Evolutionary conservation across 331 rosid genomes (phyloP), one percentile per base, ranked within the genome.

Genomic region (Prunus yedoensis): DNA sequence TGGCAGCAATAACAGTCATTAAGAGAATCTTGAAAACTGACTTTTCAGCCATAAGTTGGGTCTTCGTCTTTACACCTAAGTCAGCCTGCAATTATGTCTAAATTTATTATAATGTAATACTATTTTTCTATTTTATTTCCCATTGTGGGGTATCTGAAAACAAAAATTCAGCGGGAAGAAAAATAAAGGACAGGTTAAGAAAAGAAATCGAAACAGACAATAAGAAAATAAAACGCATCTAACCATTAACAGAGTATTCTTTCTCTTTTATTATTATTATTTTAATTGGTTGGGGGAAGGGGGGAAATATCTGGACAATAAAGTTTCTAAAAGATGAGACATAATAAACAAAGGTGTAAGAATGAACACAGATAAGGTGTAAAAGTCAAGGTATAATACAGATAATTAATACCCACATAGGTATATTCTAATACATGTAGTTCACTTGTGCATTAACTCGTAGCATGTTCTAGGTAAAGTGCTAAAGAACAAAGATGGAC

Each of bases 31-130:
- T 95, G 88, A 95, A 95, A 79, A 95, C 96, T 65, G 96, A 95
- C 77, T 95, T 95, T 89, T 95, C 98, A 64, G 99, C 99, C 85
- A 95, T 84, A 66, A 95, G 94, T 86, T 95, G 99, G 78, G 99
- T 92, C 93, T 95, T 95, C 7, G 99, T 95, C 93, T 95, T 95
- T 32, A 95, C 98, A 67, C 99, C 99, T 38, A 95, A 87, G 88
- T 95, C 99, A 74, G 98, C 96, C 99, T 95, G 92, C 79, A 85
- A 82, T 18, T 21, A 76, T 65, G 54, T 66, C 62, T 71, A 60
- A 49, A 52, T 23, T 64, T 58, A 78, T 66, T 52, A 88, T 68
- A 81, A 61, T 25, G 25, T 18, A 78, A 66, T n/a, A 52, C 23
- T 49, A 41, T 20, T 64, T 28, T 62, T 47, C 12, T 63, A 16